Base-by-base conservation (phyloP, 495 filamentous ascomycete species). In the Penicilliopsis zonata region DNA sequence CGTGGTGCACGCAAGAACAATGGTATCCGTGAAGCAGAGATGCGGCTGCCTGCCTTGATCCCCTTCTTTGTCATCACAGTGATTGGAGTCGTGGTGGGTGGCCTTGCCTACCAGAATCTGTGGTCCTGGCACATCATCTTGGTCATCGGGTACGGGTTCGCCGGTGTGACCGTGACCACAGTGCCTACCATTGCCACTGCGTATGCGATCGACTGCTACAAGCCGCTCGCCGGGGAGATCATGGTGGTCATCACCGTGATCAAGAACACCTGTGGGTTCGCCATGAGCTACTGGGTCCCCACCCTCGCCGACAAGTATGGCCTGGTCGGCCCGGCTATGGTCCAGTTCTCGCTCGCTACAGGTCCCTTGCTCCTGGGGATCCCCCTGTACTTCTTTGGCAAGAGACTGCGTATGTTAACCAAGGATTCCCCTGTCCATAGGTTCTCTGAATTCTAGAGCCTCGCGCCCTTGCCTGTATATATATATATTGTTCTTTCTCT, bases 11-110 rank as follows among this genome's bases (percentile, higher is more conserved):
- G 40, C 14, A 43, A 49, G 13, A 76, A 76, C 38, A 36, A 55
- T 18, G 74, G 70, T 7, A 70, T 79, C 40, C 66, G 75, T 15
- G 74, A 81, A 46, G 72, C 74, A 0, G 74, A 80, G 49, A 78
- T 80, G 76, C 58, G 76, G 2, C 52, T 80, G 4, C 67, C 64
- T 3, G 64, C 71, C 0, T 62, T 77, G 48, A 55, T 80, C 9
- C 71, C 69, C 8, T 70, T 67, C 35, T 55, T 70, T 7, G 33
- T 75, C 5, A 52, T 70, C 12, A 65, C 65, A 40, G 58, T 69
- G 1, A 44, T 72, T 5, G 74, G 74, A 3, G 67, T 70, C 32
- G 59, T 75, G n/a, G 48, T 78, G 9, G 67, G 66, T 5, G 68
- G 63, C 5, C 48, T 76, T 21, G 70, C 69, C 0, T 73, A 72